phyloP scores from a whole-genome alignment of 2,329 filamentous ascomycete species.

The Thielaviopsis cerberus region DNA sequence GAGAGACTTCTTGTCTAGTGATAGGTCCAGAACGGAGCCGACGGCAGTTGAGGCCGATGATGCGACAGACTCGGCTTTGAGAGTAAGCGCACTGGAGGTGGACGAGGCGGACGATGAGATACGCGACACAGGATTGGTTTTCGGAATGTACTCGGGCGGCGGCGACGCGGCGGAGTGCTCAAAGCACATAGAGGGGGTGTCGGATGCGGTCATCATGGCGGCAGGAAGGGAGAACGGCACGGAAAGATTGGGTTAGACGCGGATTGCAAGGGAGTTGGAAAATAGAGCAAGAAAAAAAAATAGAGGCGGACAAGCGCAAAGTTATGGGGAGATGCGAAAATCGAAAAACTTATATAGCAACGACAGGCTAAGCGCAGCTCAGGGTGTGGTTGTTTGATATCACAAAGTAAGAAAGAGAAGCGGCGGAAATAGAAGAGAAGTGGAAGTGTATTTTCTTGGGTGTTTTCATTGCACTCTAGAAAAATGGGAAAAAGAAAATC shows the following conservation, averaged over 20 bases:
- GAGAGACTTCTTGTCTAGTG: neutral
- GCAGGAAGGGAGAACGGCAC: neutral
- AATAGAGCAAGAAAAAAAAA: neutral
- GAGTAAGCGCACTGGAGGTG: neutral
- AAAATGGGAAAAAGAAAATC: neutral
- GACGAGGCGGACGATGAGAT: slow-evolving; percentile 4
- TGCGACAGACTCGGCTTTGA: slow-evolving; percentile 6
- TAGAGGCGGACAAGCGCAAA: neutral
- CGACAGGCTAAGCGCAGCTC: no score
- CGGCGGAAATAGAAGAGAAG: no score
- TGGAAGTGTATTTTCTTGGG: no score
- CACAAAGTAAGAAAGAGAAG: no score
- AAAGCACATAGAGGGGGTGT: neutral
- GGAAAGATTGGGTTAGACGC: neutral
- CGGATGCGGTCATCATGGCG: neutral
- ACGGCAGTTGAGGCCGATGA: slow-evolving; percentile 5
- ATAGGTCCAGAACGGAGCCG: neutral
- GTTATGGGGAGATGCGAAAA: neutral
- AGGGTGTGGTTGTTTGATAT: no score
- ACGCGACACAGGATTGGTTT: slow-evolving; percentile 2
- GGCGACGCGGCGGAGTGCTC: neutral
- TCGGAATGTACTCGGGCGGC: neutral
- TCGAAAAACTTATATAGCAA: neutral
- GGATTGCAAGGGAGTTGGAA: neutral
- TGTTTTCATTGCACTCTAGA: neutral